Percentiles rank a stretch among this genome's conserved stretches.
Conservation (phyloP, 495 filamentous ascomycete species). For the Annulohypoxylon stygium region DNA sequence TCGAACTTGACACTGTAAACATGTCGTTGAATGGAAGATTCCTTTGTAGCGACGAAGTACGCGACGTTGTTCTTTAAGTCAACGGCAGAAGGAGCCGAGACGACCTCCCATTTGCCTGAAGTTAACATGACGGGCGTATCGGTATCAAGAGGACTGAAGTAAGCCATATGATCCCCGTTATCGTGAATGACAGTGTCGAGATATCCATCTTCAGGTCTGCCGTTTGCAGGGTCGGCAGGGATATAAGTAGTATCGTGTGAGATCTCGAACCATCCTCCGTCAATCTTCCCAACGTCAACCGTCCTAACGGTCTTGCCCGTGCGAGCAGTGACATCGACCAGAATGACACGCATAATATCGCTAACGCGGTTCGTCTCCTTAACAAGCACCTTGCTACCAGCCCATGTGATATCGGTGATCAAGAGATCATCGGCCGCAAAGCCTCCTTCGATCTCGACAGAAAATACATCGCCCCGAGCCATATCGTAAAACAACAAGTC, state of each 20-base stretch:
- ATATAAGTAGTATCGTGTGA: conserved; percentile 88
- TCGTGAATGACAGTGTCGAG: conserved; percentile 91
- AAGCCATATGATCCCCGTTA: conserved; percentile 90
- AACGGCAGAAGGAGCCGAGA: conserved; percentile 87
- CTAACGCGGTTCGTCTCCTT: conserved; percentile 95
- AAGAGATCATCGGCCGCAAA: conserved; percentile 86
- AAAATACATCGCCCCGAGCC: conserved; percentile 80
- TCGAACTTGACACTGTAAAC: conserved; percentile 86
- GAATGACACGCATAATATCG: conserved; percentile 84
- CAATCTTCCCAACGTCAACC: conserved; percentile 80
- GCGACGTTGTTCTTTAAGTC: conserved; percentile 86
- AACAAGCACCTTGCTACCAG: conserved; percentile 82
- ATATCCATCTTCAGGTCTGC: conserved; percentile 86
- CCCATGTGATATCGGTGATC: conserved; percentile 95
- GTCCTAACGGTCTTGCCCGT: conserved; percentile 84
- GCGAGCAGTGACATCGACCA: conserved; percentile 82
- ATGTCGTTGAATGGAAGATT: conserved; percentile 88
- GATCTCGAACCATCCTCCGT: conserved; percentile 98
- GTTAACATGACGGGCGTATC: conserved; percentile 85
- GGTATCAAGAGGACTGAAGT: conserved; percentile 93
- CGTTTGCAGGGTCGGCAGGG: conserved; percentile 83
- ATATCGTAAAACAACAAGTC: conserved; percentile 91
- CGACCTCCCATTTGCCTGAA: conserved; percentile 92
- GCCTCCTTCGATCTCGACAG: conserved; percentile 79
- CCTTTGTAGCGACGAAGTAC: conserved; percentile 90